Conservation (phyloP, 169 alveolate species). For the Neospora caninum region DNA sequence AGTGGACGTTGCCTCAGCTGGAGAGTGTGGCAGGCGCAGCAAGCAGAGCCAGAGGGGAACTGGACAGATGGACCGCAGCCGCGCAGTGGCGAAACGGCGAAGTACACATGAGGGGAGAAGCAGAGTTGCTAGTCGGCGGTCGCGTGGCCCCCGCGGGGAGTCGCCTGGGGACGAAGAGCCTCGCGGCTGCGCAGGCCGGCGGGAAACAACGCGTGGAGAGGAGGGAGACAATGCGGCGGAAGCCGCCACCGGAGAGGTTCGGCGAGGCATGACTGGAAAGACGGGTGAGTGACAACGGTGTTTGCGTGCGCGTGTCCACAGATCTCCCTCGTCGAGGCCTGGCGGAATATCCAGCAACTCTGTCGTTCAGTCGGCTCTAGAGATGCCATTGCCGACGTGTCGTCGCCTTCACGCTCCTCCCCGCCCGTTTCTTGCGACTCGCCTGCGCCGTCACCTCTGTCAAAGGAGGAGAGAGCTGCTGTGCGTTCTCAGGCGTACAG, state of each 20-base stretch:
- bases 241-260: background rate
- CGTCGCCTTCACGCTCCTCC: background rate
- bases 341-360: conserved; percentile 29
- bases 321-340: conserved; percentile 12
- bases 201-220: no score
- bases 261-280: no score
- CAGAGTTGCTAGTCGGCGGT: no score
- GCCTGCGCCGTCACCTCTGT: background rate
- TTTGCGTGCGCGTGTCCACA: background rate
- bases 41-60: no score
- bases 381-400: background rate
- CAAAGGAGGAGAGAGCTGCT: background rate
- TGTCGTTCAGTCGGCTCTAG: background rate
- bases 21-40: no score
- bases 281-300: background rate
- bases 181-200: no score
- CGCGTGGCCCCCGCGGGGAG: no score
- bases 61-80: no score
- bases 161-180: no score
- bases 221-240: background rate
- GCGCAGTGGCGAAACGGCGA: no score
- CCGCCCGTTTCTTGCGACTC: background rate
- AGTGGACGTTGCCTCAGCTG: no score
- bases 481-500: background rate
- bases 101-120: no score